Evolutionary conservation across 2,329 filamentous ascomycete species (phyloP).

Genomic region (Fusarium veterinarium): DNA sequence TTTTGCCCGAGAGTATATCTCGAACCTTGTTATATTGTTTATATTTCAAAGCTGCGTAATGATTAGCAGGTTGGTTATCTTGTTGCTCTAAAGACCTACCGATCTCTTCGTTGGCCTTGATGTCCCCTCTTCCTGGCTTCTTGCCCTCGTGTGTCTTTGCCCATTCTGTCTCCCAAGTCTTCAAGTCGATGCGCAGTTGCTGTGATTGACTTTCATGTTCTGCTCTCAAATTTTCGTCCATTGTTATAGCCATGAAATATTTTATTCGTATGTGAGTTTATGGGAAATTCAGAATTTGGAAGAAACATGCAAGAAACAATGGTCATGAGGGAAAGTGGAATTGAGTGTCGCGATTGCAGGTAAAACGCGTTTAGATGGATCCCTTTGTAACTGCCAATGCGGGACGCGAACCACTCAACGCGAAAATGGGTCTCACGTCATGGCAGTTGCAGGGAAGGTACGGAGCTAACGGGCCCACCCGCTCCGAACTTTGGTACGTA

Average conservation of each 20-base stretch:
- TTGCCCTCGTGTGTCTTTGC: constrained; percentile 69
- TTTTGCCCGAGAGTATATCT: constrained; percentile 67
- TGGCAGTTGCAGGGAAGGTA: constrained; percentile 24
- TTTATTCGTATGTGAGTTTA: not conserved
- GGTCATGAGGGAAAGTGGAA: constrained; percentile 14
- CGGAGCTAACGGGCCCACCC: constrained; percentile 17
- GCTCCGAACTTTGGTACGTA: not conserved
- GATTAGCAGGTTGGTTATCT: not conserved
- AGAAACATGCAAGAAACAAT: not conserved
- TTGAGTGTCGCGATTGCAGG: constrained; percentile 31
- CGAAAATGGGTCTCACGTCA: constrained; percentile 38
- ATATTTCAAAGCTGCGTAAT: constrained; percentile 73
- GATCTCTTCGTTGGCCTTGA: constrained; percentile 78
- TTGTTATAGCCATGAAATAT: constrained; percentile 39
- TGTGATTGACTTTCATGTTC: constrained; percentile 63
- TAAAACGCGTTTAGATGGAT: constrained; percentile 30
- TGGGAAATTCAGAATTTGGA: not conserved
- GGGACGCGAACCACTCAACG: constrained; percentile 43
- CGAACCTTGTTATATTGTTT: constrained; percentile 78
- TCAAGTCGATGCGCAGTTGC: constrained; percentile 74
- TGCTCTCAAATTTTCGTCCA: constrained; percentile 60
- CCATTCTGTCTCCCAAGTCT: constrained; percentile 79
- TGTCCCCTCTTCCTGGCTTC: constrained; percentile 79
- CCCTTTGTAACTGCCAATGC: constrained; percentile 2
- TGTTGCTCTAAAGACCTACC: constrained; percentile 59